A percentile compares a stretch with the other conserved stretches of the same genome.
These are phyloP conservation scores for Cladobotryum protrusum DNA, from an alignment of 2,329 filamentous ascomycete species.

Conservation along the genomic window DNA sequence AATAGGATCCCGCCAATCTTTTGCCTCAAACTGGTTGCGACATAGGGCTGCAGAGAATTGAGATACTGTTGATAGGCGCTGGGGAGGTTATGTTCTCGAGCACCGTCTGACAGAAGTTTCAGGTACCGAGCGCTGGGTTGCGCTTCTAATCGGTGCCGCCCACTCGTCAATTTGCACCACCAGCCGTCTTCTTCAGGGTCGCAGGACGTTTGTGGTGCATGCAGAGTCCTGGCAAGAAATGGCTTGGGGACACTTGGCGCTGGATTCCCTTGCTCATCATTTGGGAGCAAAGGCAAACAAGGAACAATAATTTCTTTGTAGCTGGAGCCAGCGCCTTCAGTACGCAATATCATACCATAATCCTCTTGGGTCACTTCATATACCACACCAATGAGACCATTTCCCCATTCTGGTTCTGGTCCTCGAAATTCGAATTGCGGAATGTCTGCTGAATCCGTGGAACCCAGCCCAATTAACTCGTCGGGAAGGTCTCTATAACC, in stretches of 20 bases:
- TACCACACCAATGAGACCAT: slow-evolving; percentile 84
- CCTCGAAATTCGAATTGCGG: slow-evolving; percentile 19
- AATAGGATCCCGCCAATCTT: slow-evolving; percentile 59
- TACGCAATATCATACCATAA: slow-evolving; percentile 79
- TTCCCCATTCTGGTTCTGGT: slow-evolving; percentile 52
- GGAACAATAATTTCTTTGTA: slow-evolving; percentile 79
- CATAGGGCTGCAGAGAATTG: slow-evolving; percentile 61
- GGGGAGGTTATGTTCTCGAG: slow-evolving; percentile 73
- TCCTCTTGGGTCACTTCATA: slow-evolving; percentile 86
- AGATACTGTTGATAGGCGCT: slow-evolving; percentile 72
- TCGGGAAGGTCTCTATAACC: slow-evolving; percentile 50
- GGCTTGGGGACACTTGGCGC: slow-evolving; percentile 46
- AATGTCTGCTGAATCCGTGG: slow-evolving; percentile 25
- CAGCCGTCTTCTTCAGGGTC: slow-evolving; percentile 33
- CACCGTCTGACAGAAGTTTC: slow-evolving; percentile 71
- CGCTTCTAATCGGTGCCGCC: slow-evolving; percentile 56
- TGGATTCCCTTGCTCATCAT: slow-evolving; percentile 58
- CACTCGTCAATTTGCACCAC: slow-evolving; percentile 41
- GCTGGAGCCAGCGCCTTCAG: slow-evolving; percentile 79
- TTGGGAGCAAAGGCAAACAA: slow-evolving; percentile 62
- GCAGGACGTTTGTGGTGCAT: slow-evolving; percentile 52
- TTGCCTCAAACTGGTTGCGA: slow-evolving; percentile 61
- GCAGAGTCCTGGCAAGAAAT: slow-evolving; percentile 82
- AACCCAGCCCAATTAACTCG: slow-evolving; percentile 26
- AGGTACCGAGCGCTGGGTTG: slow-evolving; percentile 82